These are phyloP conservation scores for Phytopythium delawarense DNA, from an alignment of 352 stramenopile genomes.

Conservation along the genomic window DNA sequence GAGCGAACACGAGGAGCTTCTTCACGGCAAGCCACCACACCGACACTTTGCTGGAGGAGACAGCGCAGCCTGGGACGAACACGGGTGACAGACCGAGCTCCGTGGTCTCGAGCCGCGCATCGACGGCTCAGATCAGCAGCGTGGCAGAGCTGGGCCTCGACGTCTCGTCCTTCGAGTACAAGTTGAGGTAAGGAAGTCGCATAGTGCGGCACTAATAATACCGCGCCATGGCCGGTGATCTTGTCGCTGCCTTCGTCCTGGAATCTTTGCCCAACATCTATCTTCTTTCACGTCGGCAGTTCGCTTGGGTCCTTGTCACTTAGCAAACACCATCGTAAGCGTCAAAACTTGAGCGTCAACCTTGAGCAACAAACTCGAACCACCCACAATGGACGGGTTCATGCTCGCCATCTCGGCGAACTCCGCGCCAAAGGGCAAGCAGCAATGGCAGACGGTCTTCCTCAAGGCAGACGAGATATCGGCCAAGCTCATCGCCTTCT, in stretches of 20 bases:
- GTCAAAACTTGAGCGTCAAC: neutral
- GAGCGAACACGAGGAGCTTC: constrained; percentile 3
- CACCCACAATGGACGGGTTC: constrained; percentile 38
- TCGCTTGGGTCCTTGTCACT: neutral
- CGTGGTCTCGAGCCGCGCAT: constrained; percentile 6
- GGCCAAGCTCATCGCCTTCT: constrained; percentile 52
- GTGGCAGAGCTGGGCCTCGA: constrained; percentile 52
- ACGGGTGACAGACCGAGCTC: neutral
- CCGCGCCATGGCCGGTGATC: neutral
- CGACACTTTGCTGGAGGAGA: neutral
- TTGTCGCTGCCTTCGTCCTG: neutral
- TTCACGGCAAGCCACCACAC: constrained; percentile 8
- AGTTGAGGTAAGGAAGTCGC: constrained; percentile 11
- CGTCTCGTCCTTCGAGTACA: constrained; percentile 54
- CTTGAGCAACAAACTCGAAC: neutral
- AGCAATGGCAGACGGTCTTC: constrained; percentile 45
- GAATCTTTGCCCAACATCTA: neutral
- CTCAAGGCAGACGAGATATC: constrained; percentile 68
- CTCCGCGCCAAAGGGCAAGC: constrained; percentile 21
- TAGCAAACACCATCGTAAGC: neutral
- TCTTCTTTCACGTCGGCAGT: neutral
- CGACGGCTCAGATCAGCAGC: constrained; percentile 26
- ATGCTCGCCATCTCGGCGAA: constrained; percentile 32
- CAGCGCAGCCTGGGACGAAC: constrained; percentile 4
- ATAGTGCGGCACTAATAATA: constrained; percentile 2